Conservation (phyloP, 257 asterid species). For the Nemophila menziesii region DNA sequence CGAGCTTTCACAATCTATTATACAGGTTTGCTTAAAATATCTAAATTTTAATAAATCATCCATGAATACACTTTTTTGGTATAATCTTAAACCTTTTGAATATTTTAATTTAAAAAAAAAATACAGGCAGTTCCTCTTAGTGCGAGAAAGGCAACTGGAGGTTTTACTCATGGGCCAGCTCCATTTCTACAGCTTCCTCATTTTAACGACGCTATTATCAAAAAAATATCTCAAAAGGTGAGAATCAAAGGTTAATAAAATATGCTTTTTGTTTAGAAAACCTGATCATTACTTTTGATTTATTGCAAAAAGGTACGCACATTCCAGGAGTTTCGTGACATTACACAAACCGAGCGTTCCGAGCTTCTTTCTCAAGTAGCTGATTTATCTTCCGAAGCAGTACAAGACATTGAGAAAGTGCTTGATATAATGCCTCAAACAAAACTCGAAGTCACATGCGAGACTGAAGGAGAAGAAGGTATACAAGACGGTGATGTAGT, state of each 20-base stretch:
- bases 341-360: conserved; percentile 42
- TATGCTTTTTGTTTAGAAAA: too few relatives aligned
- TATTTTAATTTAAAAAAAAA: conserved; percentile 8
- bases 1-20: conserved; percentile 81
- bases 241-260: not conserved
- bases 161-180: conserved; percentile 54
- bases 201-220: conserved; percentile 55
- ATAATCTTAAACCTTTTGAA: conserved; percentile 1
- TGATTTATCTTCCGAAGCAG: conserved; percentile 40
- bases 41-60: not conserved
- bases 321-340: conserved; percentile 50
- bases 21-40: conserved; percentile 45
- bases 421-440: conserved; percentile 59
- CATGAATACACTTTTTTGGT: not conserved
- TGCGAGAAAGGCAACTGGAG: conserved; percentile 66
- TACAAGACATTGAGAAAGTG: conserved; percentile 67
- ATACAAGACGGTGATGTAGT: conserved; percentile 84
- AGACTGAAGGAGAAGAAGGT: conserved; percentile 87
- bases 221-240: conserved; percentile 66
- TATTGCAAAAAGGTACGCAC: conserved; percentile 41
- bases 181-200: conserved; percentile 92
- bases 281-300: conserved; percentile 10
- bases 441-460: conserved; percentile 54
- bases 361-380: conserved; percentile 55
- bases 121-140: conserved; percentile 84